Conservation (phyloP, 495 filamentous ascomycete genomes). For the Xylaria scruposa region DNA sequence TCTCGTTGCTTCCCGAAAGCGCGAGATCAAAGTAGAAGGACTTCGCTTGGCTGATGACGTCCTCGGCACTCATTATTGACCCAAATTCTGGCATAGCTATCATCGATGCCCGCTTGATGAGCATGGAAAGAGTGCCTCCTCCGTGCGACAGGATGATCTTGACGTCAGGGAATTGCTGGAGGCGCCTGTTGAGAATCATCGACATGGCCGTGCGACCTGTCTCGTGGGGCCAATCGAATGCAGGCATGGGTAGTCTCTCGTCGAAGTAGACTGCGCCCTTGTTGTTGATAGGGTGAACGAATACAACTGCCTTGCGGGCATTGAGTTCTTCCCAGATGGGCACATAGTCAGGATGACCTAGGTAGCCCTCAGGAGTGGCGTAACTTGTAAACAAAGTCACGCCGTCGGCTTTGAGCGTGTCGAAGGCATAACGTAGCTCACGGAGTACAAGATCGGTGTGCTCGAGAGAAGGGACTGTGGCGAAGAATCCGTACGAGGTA, state of each 20-base stretch:
- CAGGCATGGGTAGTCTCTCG: not conserved
- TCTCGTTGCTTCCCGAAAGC: not conserved
- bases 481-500: not conserved
- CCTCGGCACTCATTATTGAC: not conserved
- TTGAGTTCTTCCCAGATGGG: constrained; percentile 1
- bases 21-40: constrained; percentile 10
- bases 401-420: not conserved
- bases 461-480: constrained; percentile 1
- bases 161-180: not conserved
- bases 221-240: constrained; percentile 1
- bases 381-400: constrained; percentile 1
- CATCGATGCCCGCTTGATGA: not conserved
- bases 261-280: not conserved
- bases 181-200: constrained; percentile 1
- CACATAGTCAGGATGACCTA: not conserved
- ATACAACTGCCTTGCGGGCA: not conserved
- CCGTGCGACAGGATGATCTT: constrained; percentile 3
- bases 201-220: not conserved
- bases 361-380: not conserved
- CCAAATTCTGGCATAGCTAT: not conserved
- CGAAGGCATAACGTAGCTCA: not conserved
- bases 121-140: not conserved
- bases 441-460: not conserved
- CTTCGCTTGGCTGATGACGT: not conserved
- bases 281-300: constrained; percentile 2